Base-by-base conservation (phyloP, 768 basidiomycete species). In the Baorangia bicolor region DNA sequence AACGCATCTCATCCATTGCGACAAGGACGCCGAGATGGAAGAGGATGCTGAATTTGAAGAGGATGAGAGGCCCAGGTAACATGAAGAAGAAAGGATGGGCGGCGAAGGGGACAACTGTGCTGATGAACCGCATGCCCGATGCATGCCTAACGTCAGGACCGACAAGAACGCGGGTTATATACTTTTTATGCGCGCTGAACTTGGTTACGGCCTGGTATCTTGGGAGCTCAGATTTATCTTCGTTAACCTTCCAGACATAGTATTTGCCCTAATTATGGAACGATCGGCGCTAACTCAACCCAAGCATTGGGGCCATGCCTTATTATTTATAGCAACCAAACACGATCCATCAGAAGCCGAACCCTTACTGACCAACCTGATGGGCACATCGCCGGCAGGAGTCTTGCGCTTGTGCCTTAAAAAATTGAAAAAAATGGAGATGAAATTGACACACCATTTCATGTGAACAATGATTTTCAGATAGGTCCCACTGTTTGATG, bases 401-500 rank as follows among this genome's bases (percentile, higher is more conserved):
- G 95, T 94, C 95, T 98, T 69, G 54, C 25, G 47, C 48, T 54
- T 61, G 55, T 28, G 40, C 30, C 51, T 63, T 23, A 61, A 34
- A 45, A 49, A 58, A 55, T 53, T 48, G 58, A 53, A 37, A 53
- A n/a, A 18, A 52, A 52, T 45, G 51, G 49, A 51, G 58, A 65
- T 45, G 47, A 51, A 56, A 50, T 37, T 13, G 51, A 71, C 87
- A 68, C 65, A 94, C 96, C 63, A 99, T 78, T 74, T 98, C 96
- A 71, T 98, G 92, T 11, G 93, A 95, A 70, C 95, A 98, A 18
- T 90, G 85, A 69, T 98, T 98, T 71, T 96, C 95, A 1, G 92
- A 92, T 58, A 99, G 74, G 74, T 98, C 96, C 97, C 97, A 99
- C 57, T 98, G 94, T 72, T 98, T 98, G 66, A 98, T 95, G 60